Evolutionary conservation across 768 basidiomycete genomes (phyloP).

Genomic region (Lepiota subincarnata): DNA sequence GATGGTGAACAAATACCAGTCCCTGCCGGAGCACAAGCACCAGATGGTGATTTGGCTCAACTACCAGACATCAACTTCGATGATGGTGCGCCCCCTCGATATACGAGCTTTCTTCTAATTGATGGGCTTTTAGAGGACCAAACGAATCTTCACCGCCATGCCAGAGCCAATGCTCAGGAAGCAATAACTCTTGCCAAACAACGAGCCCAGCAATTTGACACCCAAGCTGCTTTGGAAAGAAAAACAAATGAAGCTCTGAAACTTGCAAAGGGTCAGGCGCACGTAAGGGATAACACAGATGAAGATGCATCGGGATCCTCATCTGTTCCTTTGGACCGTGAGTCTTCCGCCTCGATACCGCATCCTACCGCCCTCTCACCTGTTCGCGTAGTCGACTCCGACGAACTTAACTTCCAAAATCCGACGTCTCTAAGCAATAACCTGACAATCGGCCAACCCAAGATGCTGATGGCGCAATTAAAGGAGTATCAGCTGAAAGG

Average conservation of each 20-base stretch:
- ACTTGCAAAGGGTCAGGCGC: conserved; percentile 54
- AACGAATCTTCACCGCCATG: conserved; percentile 81
- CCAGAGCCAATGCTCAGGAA: conserved; percentile 84
- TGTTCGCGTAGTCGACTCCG: conserved; percentile 70
- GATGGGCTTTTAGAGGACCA: conserved; percentile 62
- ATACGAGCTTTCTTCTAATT: conserved; percentile 2
- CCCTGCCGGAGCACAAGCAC: conserved; percentile 57
- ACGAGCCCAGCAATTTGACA: conserved; percentile 83
- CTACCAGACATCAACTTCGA: conserved; percentile 87
- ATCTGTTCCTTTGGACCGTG: conserved; percentile 66
- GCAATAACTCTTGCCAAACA: conserved; percentile 76
- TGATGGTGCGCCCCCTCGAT: conserved; percentile 54
- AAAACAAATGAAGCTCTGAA: conserved; percentile 76
- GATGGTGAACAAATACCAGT: conserved; percentile 34
- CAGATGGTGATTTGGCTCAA: conserved; percentile 44
- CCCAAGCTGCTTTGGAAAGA: conserved; percentile 72
- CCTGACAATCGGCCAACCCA: conserved; percentile 85
- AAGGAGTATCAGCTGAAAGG: conserved; percentile 99
- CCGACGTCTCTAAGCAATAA: conserved; percentile 86
- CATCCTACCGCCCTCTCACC: conserved; percentile 5
- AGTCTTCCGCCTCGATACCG: conserved; percentile 22
- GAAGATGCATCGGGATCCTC: conserved; percentile 25
- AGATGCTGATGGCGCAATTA: conserved; percentile 92
- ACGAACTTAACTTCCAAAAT: conserved; percentile 99
- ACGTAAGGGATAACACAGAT: conserved; percentile 41